Base-by-base conservation (phyloP, 768 basidiomycete species). In the Leccinum subgranulosum region DNA sequence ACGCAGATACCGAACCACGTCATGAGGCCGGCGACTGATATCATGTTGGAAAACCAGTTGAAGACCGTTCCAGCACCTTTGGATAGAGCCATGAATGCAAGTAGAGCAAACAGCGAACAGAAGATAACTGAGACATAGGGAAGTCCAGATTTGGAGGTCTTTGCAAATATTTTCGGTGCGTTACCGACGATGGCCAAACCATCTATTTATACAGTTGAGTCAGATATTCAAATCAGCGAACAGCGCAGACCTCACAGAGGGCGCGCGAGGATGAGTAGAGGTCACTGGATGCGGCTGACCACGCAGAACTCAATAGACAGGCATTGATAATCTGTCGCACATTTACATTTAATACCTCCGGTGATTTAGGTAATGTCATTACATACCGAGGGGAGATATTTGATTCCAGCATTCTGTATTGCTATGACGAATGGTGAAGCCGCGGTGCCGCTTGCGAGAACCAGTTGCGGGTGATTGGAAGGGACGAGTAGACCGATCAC, bases 41-140 rank as follows among this genome's bases (percentile, higher is more conserved):
- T 87, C 85, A 91, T 84, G 72, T 87, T 88, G 39, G 85, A 69
- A 64, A 94, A 87, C 89, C 89, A 94, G 33, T 66, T 68, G 68
- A 97, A 97, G 39, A 93, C 93, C 28, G 68, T 77, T 36, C 87
- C 88, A 4, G 92, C 82, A 31, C 87, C 83, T 17, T 60, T 70
- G 48, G 75, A 81, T 57, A 88, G 77, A 43, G 82, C 86, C 93
- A 96, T 95, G 77, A 82, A 97, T 3, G 88, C 87, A 19, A 92
- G 80, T 1, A 79, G 60, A 3, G 84, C 76, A 69, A 95, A 93
- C n/a, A 74, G 61, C 3, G 88, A 77, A 65, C 84, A 87, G 67
- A 88, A 81, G n/a, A 82, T 64, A 57, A 98, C 78, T 21, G 90
- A 81, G 43, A 84, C 77, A 55, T 84, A 84, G 3, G 96, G 96